A percentile compares a stretch with the other conserved stretches of the same genome.
These are phyloP conservation scores for Verticillium longisporum DNA, from an alignment of 2,329 filamentous ascomycete genomes.

Conservation along the genomic window DNA sequence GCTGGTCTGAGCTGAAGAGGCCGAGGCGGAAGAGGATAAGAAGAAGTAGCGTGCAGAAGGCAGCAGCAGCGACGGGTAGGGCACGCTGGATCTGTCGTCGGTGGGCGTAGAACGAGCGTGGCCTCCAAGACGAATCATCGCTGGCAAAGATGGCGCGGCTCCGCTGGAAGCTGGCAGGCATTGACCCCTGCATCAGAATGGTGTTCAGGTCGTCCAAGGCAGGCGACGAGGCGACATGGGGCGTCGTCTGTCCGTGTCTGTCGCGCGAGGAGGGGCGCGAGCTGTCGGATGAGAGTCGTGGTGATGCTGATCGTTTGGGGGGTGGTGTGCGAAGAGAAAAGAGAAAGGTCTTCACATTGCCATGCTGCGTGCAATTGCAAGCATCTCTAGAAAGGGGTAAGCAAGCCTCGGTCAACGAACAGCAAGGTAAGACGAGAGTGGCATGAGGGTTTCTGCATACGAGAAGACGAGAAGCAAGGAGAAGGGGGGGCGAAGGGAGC, in stretches of 20 bases:
- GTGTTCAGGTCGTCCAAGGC: neutral
- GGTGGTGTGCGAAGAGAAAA: neutral
- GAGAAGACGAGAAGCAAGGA: neutral
- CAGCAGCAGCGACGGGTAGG: neutral
- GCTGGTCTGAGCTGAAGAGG: neutral
- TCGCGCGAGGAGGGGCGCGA: neutral
- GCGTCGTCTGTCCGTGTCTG: neutral
- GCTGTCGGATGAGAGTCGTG: neutral
- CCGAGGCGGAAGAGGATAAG: neutral
- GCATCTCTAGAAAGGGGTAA: neutral
- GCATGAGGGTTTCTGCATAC: neutral
- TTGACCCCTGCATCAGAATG: constrained; percentile 1
- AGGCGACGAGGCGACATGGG: neutral
- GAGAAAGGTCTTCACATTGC: neutral
- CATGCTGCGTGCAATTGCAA: neutral
- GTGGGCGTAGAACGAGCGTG: neutral
- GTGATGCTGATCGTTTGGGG: neutral
- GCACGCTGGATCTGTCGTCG: constrained; percentile 1
- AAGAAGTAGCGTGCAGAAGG: neutral
- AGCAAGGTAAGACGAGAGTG: neutral
- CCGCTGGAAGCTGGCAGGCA: neutral
- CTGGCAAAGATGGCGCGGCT: constrained; percentile 2
- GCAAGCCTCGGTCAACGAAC: neutral
- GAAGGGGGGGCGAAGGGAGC: neutral
- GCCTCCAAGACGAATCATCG: neutral